Base-by-base conservation (phyloP, 2,329 filamentous ascomycete genomes). In the Xylariaceae sp. region DNA sequence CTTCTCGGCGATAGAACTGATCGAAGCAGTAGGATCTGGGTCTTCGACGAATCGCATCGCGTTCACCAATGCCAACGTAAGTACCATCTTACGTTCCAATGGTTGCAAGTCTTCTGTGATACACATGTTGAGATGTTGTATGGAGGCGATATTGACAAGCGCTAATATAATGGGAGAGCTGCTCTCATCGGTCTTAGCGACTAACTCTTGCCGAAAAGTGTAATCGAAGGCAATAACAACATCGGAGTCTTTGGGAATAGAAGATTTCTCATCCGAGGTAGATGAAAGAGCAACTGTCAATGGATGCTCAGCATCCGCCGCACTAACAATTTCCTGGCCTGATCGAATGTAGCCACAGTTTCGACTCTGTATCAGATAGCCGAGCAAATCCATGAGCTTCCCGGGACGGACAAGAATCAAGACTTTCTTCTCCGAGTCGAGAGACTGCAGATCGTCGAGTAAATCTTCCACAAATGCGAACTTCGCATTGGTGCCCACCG, bases 401-500 rank as follows among this genome's bases (percentile, higher is more conserved):
- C 77, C 76, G 4, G 79, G 77, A 17, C 79, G 79, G 7, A 77
- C 80, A 9, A 87, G 67, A 23, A 88, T 77, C 11, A 85, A 71
- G 6, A 87, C 70, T 42, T 77, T 80, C 44, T 75, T 77, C 9
- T 78, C 74, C 10, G 70, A 70, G 13, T 64, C 64, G 9, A 73
- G 69, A 13, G 73, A 70, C n/a, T 69, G 67, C 9, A 85, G 67
- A 7, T 71, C 67, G 17, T 78, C 73, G 35, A 86, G 68, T 2
- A 88, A 73, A 62, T 85, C 82, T 50, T 77, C 79, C 4, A 86
- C 66, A 64, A 88, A 87, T 37, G 77, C 78, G 64, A 82, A 84
- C 64, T 88, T 88, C 57, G 81, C 74, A 69, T 84, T 87, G 8
- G 82, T 79, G 55, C 79, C 79, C 57, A 79, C 76, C 1, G 79